phyloP scores from a whole-genome alignment of 768 basidiomycete species.

The Neoboletus magnificus region DNA sequence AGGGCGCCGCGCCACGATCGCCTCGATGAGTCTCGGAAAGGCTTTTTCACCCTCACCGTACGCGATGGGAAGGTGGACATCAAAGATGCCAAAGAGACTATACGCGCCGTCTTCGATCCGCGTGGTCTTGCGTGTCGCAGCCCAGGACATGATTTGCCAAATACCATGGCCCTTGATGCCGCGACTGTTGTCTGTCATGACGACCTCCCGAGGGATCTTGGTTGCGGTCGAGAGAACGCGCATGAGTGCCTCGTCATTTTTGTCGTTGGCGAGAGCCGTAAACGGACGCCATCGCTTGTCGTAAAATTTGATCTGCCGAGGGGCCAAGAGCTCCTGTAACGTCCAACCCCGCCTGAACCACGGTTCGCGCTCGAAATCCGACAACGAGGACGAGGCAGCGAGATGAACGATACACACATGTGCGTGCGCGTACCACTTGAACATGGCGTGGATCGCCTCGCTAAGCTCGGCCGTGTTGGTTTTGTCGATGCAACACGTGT shows the following conservation, averaged over 20 bases:
- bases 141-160: conserved; percentile 32
- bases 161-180: conserved; percentile 13
- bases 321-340: conserved; percentile 28
- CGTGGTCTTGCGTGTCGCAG: conserved; percentile 28
- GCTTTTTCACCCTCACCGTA: conserved; percentile 33
- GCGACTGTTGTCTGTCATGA: conserved; percentile 20
- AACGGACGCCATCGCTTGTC: conserved; percentile 20
- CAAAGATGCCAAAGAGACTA: conserved; percentile 27
- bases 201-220: conserved; percentile 12
- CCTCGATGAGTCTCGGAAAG: conserved; percentile 26
- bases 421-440: conserved; percentile 29
- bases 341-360: conserved; percentile 30
- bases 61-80: conserved; percentile 19
- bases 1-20: conserved; percentile 6
- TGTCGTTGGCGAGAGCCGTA: conserved; percentile 15
- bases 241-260: conserved; percentile 6
- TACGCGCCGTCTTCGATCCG: conserved; percentile 30
- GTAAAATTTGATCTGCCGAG: conserved; percentile 26
- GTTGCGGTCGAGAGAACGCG: conserved; percentile 14
- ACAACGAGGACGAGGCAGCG: conserved; percentile 8
- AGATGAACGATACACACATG: conserved; percentile 30
- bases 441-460: conserved; percentile 33
- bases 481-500: conserved; percentile 33
- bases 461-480: conserved; percentile 23
- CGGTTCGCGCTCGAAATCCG: conserved; percentile 17